These are phyloP conservation scores for Oryza glaberrima DNA, from an alignment of 176 grass and related monocot species.

Conservation along the genomic window DNA sequence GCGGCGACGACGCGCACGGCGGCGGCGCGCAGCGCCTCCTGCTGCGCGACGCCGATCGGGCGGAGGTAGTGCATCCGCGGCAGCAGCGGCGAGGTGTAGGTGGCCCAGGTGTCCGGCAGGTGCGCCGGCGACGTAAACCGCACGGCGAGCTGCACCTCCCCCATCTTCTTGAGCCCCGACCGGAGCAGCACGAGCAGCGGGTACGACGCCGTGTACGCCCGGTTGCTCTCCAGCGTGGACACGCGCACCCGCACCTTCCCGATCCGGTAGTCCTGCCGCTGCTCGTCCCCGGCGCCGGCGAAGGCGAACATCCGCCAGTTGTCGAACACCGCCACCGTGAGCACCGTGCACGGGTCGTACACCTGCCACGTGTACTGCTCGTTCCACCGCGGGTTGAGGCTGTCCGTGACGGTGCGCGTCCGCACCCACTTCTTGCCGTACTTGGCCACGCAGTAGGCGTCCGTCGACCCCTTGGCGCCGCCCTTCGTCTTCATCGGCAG, in stretches of 20 bases:
- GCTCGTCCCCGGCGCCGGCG: conserved; percentile 40
- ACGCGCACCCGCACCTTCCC: conserved; percentile 91
- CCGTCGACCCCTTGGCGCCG: conserved; percentile 81
- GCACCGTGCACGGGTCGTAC: conserved; percentile 94
- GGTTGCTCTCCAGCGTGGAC: conserved; percentile 90
- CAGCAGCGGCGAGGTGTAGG: conserved; percentile 80
- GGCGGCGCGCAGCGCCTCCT: conserved; percentile 76
- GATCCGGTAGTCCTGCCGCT: conserved; percentile 82
- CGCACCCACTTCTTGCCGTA: conserved; percentile 99
- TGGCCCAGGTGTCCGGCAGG: conserved; percentile 84
- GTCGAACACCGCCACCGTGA: conserved; percentile 92
- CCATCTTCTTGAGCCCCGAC: conserved; percentile 95
- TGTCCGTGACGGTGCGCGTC: conserved; percentile 85
- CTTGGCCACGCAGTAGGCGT: conserved; percentile 95
- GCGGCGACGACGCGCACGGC: conserved; percentile 75
- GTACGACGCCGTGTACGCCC: conserved; percentile 74
- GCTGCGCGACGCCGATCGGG: conserved; percentile 83
- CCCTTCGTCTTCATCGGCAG: conserved; percentile 91
- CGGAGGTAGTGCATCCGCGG: conserved; percentile 93
- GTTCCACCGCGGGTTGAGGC: conserved; percentile 90
- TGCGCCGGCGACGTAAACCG: conserved; percentile 62
- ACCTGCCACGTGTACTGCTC: conserved; percentile 99
- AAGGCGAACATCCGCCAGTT: conserved; percentile 92
- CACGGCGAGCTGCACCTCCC: conserved; percentile 94
- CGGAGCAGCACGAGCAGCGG: conserved; percentile 83